phyloP scores from a whole-genome alignment of 805 yeast genomes.

The Wickerhamomyces sydowiorum region DNA sequence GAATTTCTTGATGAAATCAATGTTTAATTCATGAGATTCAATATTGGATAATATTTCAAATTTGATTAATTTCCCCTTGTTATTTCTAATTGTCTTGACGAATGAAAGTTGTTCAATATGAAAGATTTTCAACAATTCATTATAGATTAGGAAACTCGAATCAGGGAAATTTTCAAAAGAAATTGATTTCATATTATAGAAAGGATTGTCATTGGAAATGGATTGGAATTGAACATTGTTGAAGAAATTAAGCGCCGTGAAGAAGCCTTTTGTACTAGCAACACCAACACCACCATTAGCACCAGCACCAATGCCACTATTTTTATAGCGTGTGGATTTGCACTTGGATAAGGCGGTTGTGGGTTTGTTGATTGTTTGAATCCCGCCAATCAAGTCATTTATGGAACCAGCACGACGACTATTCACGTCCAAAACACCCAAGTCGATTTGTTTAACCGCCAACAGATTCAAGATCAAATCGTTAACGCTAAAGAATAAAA shows the following conservation, averaged over 20 bases:
- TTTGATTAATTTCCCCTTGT: slow-evolving; percentile 32
- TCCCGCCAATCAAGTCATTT: too few species aligned
- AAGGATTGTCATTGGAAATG: background rate
- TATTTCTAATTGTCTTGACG: slow-evolving; percentile 33
- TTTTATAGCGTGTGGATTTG: too few species aligned
- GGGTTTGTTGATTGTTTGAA: too few species aligned
- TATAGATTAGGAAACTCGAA: slow-evolving; percentile 14
- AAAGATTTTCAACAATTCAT: slow-evolving; percentile 15
- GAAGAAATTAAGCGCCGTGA: background rate
- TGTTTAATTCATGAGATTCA: slow-evolving; percentile 7
- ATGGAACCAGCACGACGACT: too few species aligned
- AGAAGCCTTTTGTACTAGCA: background rate
- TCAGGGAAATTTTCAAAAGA: slow-evolving; percentile 18
- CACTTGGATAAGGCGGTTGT: too few species aligned
- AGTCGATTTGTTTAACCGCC: slow-evolving; percentile 4
- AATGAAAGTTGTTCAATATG: slow-evolving; percentile 23
- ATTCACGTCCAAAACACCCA: background rate
- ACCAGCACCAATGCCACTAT: too few species aligned
- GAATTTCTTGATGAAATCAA: slow-evolving; percentile 28
- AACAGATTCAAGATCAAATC: slow-evolving; percentile 16
- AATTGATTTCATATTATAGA: slow-evolving; percentile 10
- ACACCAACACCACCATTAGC: too few species aligned
- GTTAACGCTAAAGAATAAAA: slow-evolving; percentile 19
- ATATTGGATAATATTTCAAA: slow-evolving; percentile 25
- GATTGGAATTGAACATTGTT: too few species aligned